These are phyloP conservation scores for Paragyromitra xinjiangensis DNA, from an alignment of 495 filamentous ascomycete species.

Conservation along the genomic window DNA sequence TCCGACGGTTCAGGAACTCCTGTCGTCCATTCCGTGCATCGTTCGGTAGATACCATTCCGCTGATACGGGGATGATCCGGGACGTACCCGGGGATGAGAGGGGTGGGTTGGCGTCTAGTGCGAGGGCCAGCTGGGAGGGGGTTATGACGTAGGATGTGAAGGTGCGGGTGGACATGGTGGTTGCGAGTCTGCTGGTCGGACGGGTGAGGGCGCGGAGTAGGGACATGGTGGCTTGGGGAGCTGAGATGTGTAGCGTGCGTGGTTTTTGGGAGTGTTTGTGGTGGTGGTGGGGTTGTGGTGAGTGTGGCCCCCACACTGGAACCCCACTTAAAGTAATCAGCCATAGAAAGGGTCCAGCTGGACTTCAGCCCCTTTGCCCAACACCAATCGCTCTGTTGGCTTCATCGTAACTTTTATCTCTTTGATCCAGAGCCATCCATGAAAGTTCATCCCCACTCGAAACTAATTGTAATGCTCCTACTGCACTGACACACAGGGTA, in stretches of 20 bases:
- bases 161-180: slow-evolving; percentile 43
- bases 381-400: no score
- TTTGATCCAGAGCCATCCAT: no score
- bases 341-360: no score
- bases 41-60: slow-evolving; percentile 96
- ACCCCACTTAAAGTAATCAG: no score
- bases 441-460: no score
- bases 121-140: slow-evolving; percentile 79
- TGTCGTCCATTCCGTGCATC: slow-evolving; percentile 80
- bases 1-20: slow-evolving; percentile 77
- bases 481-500: no score
- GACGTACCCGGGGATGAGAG: slow-evolving; percentile 75
- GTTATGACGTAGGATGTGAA: slow-evolving; percentile 85
- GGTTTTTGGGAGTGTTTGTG: no score
- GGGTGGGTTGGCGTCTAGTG: slow-evolving; percentile 77
- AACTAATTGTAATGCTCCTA: no score
- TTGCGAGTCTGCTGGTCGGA: slow-evolving; percentile 55
- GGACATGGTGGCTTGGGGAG: slow-evolving; percentile 17
- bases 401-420: no score
- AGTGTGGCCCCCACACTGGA: no score
- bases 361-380: no score
- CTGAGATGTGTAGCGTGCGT: not conserved
- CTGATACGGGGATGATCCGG: slow-evolving; percentile 85
- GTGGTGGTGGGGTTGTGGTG: no score
- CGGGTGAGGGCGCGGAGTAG: slow-evolving; percentile 49